Percentiles rank a stretch among this genome's conserved stretches.
Evolutionary conservation across 2,329 filamentous ascomycete species (phyloP).

Genomic region (Aspergillus jensenii): DNA sequence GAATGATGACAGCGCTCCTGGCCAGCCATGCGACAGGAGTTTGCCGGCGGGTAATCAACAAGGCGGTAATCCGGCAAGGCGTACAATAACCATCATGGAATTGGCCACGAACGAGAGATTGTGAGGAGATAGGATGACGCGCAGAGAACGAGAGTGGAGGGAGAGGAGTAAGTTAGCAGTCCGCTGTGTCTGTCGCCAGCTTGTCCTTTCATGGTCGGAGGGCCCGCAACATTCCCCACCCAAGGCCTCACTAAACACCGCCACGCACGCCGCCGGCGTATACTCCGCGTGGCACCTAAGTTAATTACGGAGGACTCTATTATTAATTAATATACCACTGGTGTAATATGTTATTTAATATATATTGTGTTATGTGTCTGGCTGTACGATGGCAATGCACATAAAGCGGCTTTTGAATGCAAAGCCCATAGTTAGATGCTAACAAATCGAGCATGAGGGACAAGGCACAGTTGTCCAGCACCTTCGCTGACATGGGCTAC

Average conservation of each 20-base stretch:
- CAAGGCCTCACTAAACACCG: constrained; percentile 6
- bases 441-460: neutral
- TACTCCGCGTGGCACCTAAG: constrained; percentile 1
- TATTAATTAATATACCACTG: neutral
- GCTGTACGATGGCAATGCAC: neutral
- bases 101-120: neutral
- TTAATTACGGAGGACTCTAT: neutral
- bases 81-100: constrained; percentile 14
- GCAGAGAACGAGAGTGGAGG: neutral
- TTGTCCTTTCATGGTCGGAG: constrained; percentile 20
- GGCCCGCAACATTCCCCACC: constrained; percentile 4
- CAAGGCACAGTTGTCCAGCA: neutral
- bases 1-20: constrained; percentile 20
- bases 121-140: neutral
- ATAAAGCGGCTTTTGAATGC: neutral
- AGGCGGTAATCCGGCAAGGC: constrained; percentile 1
- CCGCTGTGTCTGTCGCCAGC: constrained; percentile 19
- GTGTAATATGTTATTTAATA: neutral
- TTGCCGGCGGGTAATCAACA: constrained; percentile 12
- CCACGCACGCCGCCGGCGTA: constrained; percentile 1
- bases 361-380: neutral
- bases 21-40: constrained; percentile 25
- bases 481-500: neutral
- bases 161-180: neutral
- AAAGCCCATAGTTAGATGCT: neutral